Evolutionary conservation across 768 basidiomycete genomes (phyloP).

Genomic region (Coprinopsis cinerea): DNA sequence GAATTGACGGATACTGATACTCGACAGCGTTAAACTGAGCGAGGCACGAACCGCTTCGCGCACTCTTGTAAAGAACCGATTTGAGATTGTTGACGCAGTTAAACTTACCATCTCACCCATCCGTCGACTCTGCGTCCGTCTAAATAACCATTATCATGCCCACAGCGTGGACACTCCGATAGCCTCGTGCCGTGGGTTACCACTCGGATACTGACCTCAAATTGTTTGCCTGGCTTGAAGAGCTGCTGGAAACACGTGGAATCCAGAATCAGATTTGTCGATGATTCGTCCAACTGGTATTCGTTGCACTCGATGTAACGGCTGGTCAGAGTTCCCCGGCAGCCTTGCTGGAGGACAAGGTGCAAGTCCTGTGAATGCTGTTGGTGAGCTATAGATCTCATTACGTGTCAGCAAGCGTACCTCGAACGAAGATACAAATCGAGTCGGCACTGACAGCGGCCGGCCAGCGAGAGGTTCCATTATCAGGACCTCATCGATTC

Average conservation of each 20-base stretch:
- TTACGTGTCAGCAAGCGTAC: neutral
- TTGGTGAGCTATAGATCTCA: neutral
- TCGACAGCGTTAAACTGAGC: no score
- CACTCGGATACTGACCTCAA: neutral
- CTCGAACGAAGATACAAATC: neutral
- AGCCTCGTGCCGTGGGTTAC: neutral
- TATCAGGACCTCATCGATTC: neutral
- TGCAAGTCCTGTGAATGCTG: neutral
- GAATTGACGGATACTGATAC: no score
- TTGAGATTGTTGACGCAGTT: no score
- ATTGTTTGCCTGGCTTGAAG: neutral
- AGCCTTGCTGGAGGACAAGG: neutral
- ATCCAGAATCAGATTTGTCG: neutral
- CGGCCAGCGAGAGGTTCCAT: neutral
- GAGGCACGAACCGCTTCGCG: no score
- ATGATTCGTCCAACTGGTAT: neutral
- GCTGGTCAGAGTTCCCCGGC: neutral
- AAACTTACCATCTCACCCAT: slow-evolving; percentile 10
- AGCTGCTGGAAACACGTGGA: neutral
- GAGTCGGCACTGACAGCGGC: neutral
- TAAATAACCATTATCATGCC: slow-evolving; percentile 17
- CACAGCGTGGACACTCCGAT: neutral
- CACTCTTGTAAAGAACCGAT: no score
- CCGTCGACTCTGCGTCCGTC: neutral
- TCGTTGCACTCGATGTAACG: neutral